Percentiles rank a stretch among this genome's conserved stretches.
Evolutionary conservation across 2,329 filamentous ascomycete genomes (phyloP).

Genomic region (Cladosporium sp.): DNA sequence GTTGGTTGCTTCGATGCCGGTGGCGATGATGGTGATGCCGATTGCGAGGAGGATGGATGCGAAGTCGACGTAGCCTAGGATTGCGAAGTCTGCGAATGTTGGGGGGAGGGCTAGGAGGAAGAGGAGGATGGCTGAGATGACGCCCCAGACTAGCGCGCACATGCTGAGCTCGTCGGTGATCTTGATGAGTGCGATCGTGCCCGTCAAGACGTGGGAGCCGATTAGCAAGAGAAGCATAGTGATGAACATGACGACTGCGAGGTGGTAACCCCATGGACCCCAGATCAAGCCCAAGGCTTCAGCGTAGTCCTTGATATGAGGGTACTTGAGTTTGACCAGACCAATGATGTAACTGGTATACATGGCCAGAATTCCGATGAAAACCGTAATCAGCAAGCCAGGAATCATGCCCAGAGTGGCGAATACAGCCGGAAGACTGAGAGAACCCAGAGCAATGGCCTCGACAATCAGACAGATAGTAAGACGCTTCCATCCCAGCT

Average conservation of each 20-base stretch:
- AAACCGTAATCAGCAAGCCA: constrained; percentile 51
- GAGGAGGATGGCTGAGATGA: constrained; percentile 39
- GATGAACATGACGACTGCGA: constrained; percentile 79
- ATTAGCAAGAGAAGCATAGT: constrained; percentile 96
- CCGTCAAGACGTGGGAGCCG: constrained; percentile 68
- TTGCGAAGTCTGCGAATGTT: constrained; percentile 76
- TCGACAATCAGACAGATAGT: constrained; percentile 51
- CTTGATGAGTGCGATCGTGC: constrained; percentile 57
- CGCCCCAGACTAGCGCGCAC: constrained; percentile 40
- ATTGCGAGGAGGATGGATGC: constrained; percentile 79
- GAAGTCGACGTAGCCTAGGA: constrained; percentile 83
- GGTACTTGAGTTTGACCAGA: constrained; percentile 53
- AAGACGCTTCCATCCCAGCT: constrained; percentile 45
- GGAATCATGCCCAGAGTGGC: constrained; percentile 52
- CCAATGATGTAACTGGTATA: constrained; percentile 60
- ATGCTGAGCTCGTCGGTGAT: constrained; percentile 35
- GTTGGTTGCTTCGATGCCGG: constrained; percentile 54
- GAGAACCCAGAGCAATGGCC: constrained; percentile 54
- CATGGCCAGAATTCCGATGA: constrained; percentile 53
- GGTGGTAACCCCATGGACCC: constrained; percentile 60
- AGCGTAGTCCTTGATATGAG: constrained; percentile 40
- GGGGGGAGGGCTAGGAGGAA: constrained; percentile 77
- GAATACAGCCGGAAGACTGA: constrained; percentile 52
- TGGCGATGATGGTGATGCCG: constrained; percentile 73
- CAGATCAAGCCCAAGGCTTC: constrained; percentile 41